These are phyloP conservation scores for Hymenoscyphus fructigenus DNA, from an alignment of 2,329 filamentous ascomycete genomes.

Conservation along the genomic window DNA sequence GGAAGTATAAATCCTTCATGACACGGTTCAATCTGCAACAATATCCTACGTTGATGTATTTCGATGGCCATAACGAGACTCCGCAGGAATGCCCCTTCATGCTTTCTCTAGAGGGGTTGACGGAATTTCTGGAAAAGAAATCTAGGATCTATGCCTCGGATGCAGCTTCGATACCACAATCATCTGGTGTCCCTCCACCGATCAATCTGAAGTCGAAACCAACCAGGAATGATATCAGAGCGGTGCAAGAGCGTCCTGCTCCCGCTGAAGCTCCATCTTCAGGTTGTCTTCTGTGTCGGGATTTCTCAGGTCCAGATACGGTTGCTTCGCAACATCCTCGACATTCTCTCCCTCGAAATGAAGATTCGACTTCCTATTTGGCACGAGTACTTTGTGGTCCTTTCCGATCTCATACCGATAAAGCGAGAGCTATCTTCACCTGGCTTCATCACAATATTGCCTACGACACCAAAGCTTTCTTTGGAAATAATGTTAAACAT, in stretches of 20 bases:
- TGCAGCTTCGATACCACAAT: slow-evolving; percentile 14
- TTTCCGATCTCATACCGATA: slow-evolving; percentile 82
- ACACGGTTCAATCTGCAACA: slow-evolving; percentile 71
- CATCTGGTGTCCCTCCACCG: slow-evolving; percentile 31
- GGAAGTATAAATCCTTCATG: slow-evolving; percentile 74
- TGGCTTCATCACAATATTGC: slow-evolving; percentile 94
- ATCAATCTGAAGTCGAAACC: slow-evolving; percentile 35
- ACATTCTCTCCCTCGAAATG: slow-evolving; percentile 60
- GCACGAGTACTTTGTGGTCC: slow-evolving; percentile 75
- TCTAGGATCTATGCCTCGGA: slow-evolving; percentile 27
- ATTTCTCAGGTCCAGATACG: slow-evolving; percentile 79
- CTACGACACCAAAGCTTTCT: slow-evolving; percentile 82
- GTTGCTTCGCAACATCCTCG: slow-evolving; percentile 77
- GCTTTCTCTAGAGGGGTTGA: slow-evolving; percentile 25
- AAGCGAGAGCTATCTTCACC: slow-evolving; percentile 87
- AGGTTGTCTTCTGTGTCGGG: slow-evolving; percentile 80
- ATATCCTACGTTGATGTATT: slow-evolving; percentile 97
- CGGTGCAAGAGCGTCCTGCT: slow-evolving; percentile 34
- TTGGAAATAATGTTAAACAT: slow-evolving; percentile 64
- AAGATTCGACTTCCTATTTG: slow-evolving; percentile 68
- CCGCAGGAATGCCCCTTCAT: slow-evolving; percentile 26
- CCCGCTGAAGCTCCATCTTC: slow-evolving; percentile 27
- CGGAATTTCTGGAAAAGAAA: slow-evolving; percentile 29
- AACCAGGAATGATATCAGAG: slow-evolving; percentile 48
- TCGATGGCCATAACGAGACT: slow-evolving; percentile 43